These are phyloP conservation scores for Andrographis paniculata DNA, from an alignment of 305 asterid species.

Conservation along the genomic window DNA sequence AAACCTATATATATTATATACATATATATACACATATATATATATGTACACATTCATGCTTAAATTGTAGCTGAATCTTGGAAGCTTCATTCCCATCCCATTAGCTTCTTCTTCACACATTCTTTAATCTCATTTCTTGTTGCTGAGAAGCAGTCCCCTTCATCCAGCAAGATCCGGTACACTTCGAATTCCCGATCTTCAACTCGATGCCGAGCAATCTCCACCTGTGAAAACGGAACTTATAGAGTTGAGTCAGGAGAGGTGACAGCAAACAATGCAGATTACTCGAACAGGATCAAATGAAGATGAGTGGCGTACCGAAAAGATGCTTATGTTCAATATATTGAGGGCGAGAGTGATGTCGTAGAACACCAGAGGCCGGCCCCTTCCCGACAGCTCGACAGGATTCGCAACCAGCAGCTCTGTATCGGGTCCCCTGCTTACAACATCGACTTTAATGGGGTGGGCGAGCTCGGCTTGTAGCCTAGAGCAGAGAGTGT, in stretches of 20 bases:
- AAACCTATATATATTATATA: too few relatives aligned
- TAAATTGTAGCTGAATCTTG: too few relatives aligned
- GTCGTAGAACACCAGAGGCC: slow-evolving; percentile 70
- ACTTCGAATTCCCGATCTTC: slow-evolving; percentile 66
- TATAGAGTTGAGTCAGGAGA: neutral
- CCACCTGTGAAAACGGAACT: slow-evolving; percentile 42
- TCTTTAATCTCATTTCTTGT: slow-evolving; percentile 38
- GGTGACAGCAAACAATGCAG: neutral
- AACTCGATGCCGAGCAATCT: slow-evolving; percentile 50
- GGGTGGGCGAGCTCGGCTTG: slow-evolving; percentile 51
- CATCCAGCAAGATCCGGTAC: slow-evolving; percentile 55
- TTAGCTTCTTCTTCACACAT: slow-evolving; percentile 42
- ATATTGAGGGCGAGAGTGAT: slow-evolving; percentile 61
- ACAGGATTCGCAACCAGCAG: slow-evolving; percentile 64
- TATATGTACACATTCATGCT: too few relatives aligned
- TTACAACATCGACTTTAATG: slow-evolving; percentile 44
- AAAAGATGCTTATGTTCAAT: slow-evolving; percentile 42
- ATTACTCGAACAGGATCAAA: too few relatives aligned
- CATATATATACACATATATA: too few relatives aligned
- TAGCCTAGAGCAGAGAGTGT: slow-evolving; percentile 38
- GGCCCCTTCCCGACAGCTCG: slow-evolving; percentile 66
- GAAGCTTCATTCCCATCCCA: slow-evolving; percentile 80
- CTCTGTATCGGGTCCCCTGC: slow-evolving; percentile 72
- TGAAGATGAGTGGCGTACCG: slow-evolving; percentile 29
- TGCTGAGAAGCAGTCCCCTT: slow-evolving; percentile 31